Conservation (phyloP, 2,329 filamentous ascomycete species). For the Penicillium psychrosexuale region DNA sequence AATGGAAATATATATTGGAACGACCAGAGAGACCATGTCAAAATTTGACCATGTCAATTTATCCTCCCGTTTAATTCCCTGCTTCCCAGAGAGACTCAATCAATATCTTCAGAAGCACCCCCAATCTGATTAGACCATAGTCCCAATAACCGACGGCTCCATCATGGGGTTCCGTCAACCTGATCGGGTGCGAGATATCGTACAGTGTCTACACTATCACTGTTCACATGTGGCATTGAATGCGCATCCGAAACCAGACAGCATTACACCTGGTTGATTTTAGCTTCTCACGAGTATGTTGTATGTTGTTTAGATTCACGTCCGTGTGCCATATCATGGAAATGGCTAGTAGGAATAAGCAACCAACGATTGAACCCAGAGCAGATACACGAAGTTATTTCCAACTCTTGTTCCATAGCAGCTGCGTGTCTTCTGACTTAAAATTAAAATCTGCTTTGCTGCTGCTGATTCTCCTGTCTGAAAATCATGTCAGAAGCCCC, state of each 20-base stretch:
- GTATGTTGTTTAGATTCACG: too few relatives aligned
- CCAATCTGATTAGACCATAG: background rate
- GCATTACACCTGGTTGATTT: background rate
- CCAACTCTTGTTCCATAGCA: too few relatives aligned
- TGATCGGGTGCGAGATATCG: constrained; percentile 4
- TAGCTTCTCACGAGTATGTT: background rate
- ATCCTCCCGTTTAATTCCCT: background rate
- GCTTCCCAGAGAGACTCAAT: background rate
- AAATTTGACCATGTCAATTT: background rate
- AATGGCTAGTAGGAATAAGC: too few relatives aligned
- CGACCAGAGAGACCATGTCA: background rate
- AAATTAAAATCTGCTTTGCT: background rate
- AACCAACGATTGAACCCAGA: too few relatives aligned
- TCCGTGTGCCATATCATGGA: too few relatives aligned
- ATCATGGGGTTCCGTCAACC: background rate
- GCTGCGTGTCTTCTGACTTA: too few relatives aligned
- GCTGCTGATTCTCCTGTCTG: constrained; percentile 1
- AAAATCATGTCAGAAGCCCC: background rate
- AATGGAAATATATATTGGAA: background rate
- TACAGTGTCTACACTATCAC: background rate
- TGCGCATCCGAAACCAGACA: constrained; percentile 4
- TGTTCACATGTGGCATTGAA: background rate
- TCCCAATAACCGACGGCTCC: background rate
- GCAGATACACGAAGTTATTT: too few relatives aligned
- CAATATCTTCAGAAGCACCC: background rate